Evolutionary conservation across 2,329 filamentous ascomycete species (phyloP).

Genomic region (Pseudodiploospora longispora): DNA sequence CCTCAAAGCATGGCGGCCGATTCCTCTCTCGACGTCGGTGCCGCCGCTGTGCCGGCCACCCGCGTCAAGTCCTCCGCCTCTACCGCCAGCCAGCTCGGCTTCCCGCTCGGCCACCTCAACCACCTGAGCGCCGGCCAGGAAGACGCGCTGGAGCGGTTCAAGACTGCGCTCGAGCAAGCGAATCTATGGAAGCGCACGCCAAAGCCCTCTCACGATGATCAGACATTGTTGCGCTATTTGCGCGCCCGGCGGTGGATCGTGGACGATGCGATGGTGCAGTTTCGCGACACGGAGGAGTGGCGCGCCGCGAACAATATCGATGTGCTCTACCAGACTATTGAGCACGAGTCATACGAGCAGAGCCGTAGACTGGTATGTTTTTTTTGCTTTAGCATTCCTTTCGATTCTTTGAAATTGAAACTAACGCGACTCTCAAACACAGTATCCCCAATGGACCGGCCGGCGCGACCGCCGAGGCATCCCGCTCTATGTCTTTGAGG

Average conservation of each 20-base stretch:
- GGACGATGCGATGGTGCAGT: slow-evolving; percentile 71
- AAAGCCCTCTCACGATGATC: slow-evolving; percentile 61
- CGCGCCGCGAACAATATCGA: slow-evolving; percentile 71
- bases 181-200: slow-evolving; percentile 53
- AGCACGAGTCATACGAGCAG: slow-evolving; percentile 74
- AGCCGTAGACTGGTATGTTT: slow-evolving; percentile 62
- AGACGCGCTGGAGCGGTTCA: slow-evolving; percentile 62
- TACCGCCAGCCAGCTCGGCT: slow-evolving; percentile 37
- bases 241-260: slow-evolving; percentile 76
- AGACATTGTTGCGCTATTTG: slow-evolving; percentile 71
- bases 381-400: background rate
- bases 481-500: slow-evolving; percentile 85
- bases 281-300: slow-evolving; percentile 84
- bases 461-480: slow-evolving; percentile 85
- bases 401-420: background rate
- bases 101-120: slow-evolving; percentile 71
- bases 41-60: slow-evolving; percentile 14
- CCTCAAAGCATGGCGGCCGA: slow-evolving; percentile 17
- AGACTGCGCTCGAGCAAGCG: slow-evolving; percentile 55
- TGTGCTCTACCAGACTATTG: slow-evolving; percentile 76
- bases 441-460: slow-evolving; percentile 95
- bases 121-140: slow-evolving; percentile 65
- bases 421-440: background rate
- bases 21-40: slow-evolving; percentile 12
- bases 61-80: slow-evolving; percentile 22